Percentiles rank a stretch among this genome's conserved stretches.
These are phyloP conservation scores for Vickermania spadyakhi DNA, from an alignment of 208 protist species.

Conservation along the genomic window DNA sequence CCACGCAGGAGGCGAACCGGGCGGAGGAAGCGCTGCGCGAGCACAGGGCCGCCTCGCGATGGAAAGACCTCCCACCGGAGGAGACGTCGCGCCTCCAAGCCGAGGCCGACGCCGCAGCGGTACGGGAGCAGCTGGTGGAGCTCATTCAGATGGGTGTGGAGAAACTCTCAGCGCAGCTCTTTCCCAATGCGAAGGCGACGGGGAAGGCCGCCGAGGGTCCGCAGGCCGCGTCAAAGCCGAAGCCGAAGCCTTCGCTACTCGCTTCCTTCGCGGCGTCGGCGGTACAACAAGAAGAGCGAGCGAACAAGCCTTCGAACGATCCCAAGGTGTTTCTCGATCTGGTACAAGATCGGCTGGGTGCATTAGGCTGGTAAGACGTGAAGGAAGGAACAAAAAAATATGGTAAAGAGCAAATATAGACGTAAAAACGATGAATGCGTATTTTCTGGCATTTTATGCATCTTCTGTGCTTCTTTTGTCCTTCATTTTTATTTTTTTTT, in stretches of 20 bases:
- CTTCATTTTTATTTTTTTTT: conserved; percentile 1
- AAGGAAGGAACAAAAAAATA: not conserved
- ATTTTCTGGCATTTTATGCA: too few species aligned
- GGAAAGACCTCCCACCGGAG: conserved; percentile 12
- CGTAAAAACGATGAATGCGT: too few species aligned
- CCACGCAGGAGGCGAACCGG: conserved; percentile 10
- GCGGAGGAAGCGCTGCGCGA: conserved; percentile 18
- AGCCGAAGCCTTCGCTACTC: too few species aligned
- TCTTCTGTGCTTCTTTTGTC: not conserved
- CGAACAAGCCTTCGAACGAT: too few species aligned
- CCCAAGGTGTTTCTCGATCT: conserved; percentile 8
- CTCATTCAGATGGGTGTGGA: conserved; percentile 55
- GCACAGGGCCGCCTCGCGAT: conserved; percentile 8
- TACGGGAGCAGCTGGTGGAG: conserved; percentile 22
- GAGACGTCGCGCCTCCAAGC: conserved; percentile 20
- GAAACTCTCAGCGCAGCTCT: conserved; percentile 27
- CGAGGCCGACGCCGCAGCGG: not conserved
- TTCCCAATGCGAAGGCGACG: not conserved
- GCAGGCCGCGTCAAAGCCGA: too few species aligned
- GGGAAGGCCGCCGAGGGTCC: too few species aligned
- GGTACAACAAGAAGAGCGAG: too few species aligned
- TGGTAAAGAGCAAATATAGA: too few species aligned
- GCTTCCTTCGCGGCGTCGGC: too few species aligned
- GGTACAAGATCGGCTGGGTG: conserved; percentile 9
- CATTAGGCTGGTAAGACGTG: conserved; percentile 15